Conservation (phyloP, 345 rosid species). For the Citrus hindsii region DNA sequence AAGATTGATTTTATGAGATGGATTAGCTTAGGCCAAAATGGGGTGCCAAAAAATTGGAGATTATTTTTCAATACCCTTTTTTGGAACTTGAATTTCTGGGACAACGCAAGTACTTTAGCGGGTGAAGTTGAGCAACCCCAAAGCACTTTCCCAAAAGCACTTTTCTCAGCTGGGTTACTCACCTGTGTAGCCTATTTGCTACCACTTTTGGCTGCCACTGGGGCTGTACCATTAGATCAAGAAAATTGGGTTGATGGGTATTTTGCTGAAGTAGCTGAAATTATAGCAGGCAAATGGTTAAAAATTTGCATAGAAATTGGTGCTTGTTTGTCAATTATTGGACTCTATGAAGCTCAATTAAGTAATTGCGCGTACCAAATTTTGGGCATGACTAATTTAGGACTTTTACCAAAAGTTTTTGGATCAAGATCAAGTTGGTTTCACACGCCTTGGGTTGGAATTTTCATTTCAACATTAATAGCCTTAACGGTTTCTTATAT, state of each 20-base stretch:
- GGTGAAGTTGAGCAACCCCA: slow-evolving; percentile 78
- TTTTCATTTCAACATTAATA: slow-evolving; percentile 29
- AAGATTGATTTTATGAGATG: slow-evolving; percentile 64
- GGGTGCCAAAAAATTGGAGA: slow-evolving; percentile 63
- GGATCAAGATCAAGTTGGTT: slow-evolving; percentile 45
- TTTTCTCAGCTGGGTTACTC: slow-evolving; percentile 62
- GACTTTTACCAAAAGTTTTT: slow-evolving; percentile 51
- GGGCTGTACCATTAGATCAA: slow-evolving; percentile 47
- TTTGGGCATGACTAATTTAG: slow-evolving; percentile 76
- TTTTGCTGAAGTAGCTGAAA: slow-evolving; percentile 58
- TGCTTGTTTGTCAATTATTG: slow-evolving; percentile 42
- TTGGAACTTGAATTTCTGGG: slow-evolving; percentile 96
- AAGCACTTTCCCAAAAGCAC: slow-evolving; percentile 65
- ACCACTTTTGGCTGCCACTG: slow-evolving; percentile 73
- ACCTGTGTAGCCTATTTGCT: slow-evolving; percentile 75
- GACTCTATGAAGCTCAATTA: slow-evolving; percentile 63
- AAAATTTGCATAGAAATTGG: slow-evolving; percentile 64
- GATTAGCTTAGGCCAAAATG: slow-evolving; percentile 61
- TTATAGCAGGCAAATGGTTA: slow-evolving; percentile 65
- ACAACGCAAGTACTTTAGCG: slow-evolving; percentile 78
- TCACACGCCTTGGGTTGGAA: slow-evolving; percentile 44
- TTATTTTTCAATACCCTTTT: slow-evolving; percentile 84
- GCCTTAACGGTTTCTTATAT: slow-evolving; percentile 22
- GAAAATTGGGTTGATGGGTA: slow-evolving; percentile 51
- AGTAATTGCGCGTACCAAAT: slow-evolving; percentile 64